A percentile compares a stretch with the other conserved stretches of the same genome.
Evolutionary conservation across 306 rosid species (phyloP).

Genomic region (Cajanus cajan): DNA sequence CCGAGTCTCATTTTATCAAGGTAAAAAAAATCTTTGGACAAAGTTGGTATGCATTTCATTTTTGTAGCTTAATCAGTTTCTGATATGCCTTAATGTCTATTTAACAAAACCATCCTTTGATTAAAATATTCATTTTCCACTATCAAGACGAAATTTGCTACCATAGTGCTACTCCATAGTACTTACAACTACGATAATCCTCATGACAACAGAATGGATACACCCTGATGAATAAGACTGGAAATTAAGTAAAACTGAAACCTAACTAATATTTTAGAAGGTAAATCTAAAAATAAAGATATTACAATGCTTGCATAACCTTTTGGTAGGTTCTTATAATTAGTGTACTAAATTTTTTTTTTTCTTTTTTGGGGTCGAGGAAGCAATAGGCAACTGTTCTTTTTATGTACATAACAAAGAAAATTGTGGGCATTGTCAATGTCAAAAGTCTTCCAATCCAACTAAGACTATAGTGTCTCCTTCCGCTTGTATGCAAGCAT

Average conservation of each 20-base stretch:
- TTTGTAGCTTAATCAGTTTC: not conserved
- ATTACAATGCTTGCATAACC: slow-evolving; percentile 18
- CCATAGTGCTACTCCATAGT: not conserved
- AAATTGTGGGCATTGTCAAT: slow-evolving; percentile 12
- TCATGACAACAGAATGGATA: not conserved
- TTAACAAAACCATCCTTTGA: not conserved
- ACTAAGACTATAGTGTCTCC: slow-evolving; percentile 34
- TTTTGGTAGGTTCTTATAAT: slow-evolving; percentile 8
- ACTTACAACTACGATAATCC: not conserved
- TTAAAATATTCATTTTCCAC: slow-evolving; percentile 9
- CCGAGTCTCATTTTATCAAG: not conserved
- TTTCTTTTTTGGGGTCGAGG: not conserved
- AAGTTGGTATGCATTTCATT: not conserved
- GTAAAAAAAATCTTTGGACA: no score
- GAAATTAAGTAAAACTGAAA: slow-evolving; percentile 9
- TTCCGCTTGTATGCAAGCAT: slow-evolving; percentile 73
- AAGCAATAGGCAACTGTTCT: slow-evolving; percentile 21
- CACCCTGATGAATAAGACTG: not conserved
- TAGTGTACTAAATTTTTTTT: slow-evolving; percentile 3
- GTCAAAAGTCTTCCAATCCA: slow-evolving; percentile 6
- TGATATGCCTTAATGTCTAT: not conserved
- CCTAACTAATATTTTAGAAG: slow-evolving; percentile 14
- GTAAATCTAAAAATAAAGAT: slow-evolving; percentile 16
- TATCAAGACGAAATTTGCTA: not conserved
- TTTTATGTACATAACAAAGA: slow-evolving; percentile 24